These are phyloP conservation scores for Nemania abortiva DNA, from an alignment of 2,329 filamentous ascomycete species.

Conservation along the genomic window DNA sequence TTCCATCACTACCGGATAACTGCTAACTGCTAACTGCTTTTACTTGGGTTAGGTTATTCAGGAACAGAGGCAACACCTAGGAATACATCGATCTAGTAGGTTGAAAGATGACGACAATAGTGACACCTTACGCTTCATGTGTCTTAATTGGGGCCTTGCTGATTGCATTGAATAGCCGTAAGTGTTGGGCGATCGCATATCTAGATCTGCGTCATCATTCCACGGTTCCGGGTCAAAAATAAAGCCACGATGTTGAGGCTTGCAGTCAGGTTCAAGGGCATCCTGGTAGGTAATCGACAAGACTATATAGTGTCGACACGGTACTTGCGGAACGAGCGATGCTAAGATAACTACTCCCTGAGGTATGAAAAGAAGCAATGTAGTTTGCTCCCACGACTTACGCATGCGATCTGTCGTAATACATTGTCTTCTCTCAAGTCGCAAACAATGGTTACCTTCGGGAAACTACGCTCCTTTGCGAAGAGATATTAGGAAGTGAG, in stretches of 20 bases:
- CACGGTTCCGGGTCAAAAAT: constrained; percentile 2
- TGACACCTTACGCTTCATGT: background rate
- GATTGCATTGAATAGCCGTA: background rate
- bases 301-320: constrained; percentile 10
- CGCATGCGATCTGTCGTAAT: background rate
- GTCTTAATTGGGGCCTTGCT: background rate
- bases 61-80: no score
- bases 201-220: constrained; percentile 17
- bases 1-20: no score
- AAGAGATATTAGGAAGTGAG: no score
- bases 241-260: constrained; percentile 22
- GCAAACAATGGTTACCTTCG: background rate
- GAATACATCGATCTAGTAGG: no score
- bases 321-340: constrained; percentile 20
- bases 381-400: background rate
- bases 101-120: background rate
- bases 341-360: background rate
- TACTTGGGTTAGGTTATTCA: no score
- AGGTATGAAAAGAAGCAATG: constrained; percentile 25
- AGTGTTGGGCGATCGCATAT: constrained; percentile 11
- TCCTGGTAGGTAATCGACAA: background rate
- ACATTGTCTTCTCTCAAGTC: background rate
- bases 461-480: background rate
- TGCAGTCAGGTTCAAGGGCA: constrained; percentile 10
- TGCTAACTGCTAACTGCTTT: no score